Conservation (phyloP, 2,329 filamentous ascomycete genomes). For the Aureobasidium sp. region DNA sequence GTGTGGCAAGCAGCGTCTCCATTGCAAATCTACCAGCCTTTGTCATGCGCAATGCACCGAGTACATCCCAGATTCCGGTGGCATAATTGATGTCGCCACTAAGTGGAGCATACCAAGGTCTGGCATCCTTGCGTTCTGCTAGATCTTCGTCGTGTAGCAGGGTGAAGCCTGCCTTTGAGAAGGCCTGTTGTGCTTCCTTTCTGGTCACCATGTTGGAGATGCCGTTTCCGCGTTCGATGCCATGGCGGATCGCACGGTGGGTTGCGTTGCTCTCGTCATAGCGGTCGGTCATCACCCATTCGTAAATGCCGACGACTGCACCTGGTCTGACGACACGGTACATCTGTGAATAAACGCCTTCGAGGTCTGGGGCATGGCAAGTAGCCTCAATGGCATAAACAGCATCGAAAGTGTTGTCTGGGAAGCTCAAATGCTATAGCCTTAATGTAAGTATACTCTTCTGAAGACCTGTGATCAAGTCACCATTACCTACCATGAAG, state of each 20-base stretch:
- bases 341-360: conserved; percentile 90
- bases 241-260: conserved; percentile 84
- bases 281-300: conserved; percentile 96
- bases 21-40: conserved; percentile 69
- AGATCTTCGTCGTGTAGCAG: conserved; percentile 80
- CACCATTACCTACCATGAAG: conserved; percentile 62
- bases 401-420: conserved; percentile 87
- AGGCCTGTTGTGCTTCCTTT: conserved; percentile 70
- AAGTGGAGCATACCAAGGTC: conserved; percentile 92
- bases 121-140: conserved; percentile 63
- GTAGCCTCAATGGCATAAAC: conserved; percentile 98
- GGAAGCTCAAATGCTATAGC: conserved; percentile 79
- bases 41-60: conserved; percentile 84
- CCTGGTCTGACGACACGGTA: conserved; percentile 93
- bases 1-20: conserved; percentile 66
- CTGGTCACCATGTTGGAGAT: conserved; percentile 96
- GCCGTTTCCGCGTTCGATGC: conserved; percentile 91
- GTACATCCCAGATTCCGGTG: conserved; percentile 66
- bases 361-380: conserved; percentile 82
- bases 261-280: conserved; percentile 83
- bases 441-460: neutral
- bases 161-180: conserved; percentile 81
- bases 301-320: conserved; percentile 91
- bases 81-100: conserved; percentile 80
- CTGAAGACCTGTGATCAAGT: neutral